These are phyloP conservation scores for Tilletia indica DNA, from an alignment of 1,284 basidiomycete species.

Conservation along the genomic window DNA sequence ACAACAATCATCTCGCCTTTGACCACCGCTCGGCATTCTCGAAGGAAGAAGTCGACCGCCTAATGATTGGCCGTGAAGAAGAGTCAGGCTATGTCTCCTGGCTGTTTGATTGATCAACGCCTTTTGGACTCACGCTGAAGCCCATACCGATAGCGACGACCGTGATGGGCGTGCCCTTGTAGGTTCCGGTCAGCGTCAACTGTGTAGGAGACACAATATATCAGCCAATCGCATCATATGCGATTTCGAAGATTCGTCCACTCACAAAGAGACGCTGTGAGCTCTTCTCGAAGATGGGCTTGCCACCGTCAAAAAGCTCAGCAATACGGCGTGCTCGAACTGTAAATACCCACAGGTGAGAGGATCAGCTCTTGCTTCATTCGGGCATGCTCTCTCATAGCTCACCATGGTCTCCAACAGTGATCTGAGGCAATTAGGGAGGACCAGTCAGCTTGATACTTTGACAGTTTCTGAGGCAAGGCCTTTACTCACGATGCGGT, in stretches of 20 bases:
- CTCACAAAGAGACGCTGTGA: constrained; percentile 71
- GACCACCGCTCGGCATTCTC: constrained; percentile 75
- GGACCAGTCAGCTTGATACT: too few species aligned
- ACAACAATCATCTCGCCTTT: constrained; percentile 71
- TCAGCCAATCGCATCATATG: background rate
- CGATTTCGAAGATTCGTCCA: background rate
- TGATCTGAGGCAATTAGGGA: constrained; percentile 57
- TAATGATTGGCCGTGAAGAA: constrained; percentile 55
- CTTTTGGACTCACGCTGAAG: constrained; percentile 27
- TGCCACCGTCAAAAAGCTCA: constrained; percentile 63
- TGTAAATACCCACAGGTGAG: background rate
- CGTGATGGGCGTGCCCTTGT: constrained; percentile 68
- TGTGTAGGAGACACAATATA: background rate
- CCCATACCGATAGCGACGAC: constrained; percentile 83
- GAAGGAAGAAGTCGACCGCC: constrained; percentile 79
- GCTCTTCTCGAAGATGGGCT: constrained; percentile 62
- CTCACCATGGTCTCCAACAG: constrained; percentile 68
- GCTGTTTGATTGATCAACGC: background rate
- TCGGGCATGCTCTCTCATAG: too few species aligned
- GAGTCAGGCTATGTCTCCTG: background rate
- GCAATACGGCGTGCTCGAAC: constrained; percentile 67
- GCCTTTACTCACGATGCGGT: constrained; percentile 62
- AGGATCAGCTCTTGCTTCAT: too few species aligned
- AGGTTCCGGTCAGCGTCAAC: constrained; percentile 74
- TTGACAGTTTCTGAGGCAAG: too few species aligned